Conservation (phyloP, 306 rosid genomes). For the Cicer chorassanicum region DNA sequence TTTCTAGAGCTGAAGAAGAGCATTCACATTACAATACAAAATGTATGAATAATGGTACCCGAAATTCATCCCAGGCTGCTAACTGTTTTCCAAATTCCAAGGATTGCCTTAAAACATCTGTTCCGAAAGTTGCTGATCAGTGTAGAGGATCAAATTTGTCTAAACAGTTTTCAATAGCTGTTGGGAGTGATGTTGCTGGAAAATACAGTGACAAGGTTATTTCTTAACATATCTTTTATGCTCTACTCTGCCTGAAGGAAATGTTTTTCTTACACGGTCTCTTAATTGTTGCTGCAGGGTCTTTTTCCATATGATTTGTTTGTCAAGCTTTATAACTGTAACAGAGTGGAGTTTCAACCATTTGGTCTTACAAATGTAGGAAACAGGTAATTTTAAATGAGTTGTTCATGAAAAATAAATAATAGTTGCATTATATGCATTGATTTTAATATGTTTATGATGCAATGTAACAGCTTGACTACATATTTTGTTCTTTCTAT, state of each 20-base stretch:
- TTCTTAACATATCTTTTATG: slow-evolving; percentile 18
- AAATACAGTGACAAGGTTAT: slow-evolving; percentile 71
- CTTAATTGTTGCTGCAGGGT: slow-evolving; percentile 57
- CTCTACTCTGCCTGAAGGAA: slow-evolving; percentile 10
- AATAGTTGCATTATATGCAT: slow-evolving; percentile 24
- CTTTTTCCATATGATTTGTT: slow-evolving; percentile 74
- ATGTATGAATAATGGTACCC: slow-evolving; percentile 49
- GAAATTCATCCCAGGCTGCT: slow-evolving; percentile 52
- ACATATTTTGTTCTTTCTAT: slow-evolving; percentile 2
- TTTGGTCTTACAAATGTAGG: slow-evolving; percentile 85
- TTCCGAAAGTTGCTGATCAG: slow-evolving; percentile 69
- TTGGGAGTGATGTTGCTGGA: slow-evolving; percentile 59
- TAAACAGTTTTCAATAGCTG: slow-evolving; percentile 46
- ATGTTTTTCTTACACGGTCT: slow-evolving; percentile 33
- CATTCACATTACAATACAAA: slow-evolving; percentile 45
- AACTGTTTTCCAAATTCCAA: slow-evolving; percentile 54
- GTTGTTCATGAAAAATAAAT: slow-evolving; percentile 1
- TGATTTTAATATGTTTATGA: slow-evolving; percentile 25
- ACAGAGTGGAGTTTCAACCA: slow-evolving; percentile 70
- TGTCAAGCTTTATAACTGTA: slow-evolving; percentile 82
- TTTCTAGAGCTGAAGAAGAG: slow-evolving; percentile 52
- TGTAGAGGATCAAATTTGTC: slow-evolving; percentile 68
- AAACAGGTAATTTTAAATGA: slow-evolving; percentile 67
- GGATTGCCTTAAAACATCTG: slow-evolving; percentile 64
- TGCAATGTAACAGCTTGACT: slow-evolving; percentile 19